Evolutionary conservation across 495 filamentous ascomycete genomes (phyloP).

Genomic region (Podospora sp.): DNA sequence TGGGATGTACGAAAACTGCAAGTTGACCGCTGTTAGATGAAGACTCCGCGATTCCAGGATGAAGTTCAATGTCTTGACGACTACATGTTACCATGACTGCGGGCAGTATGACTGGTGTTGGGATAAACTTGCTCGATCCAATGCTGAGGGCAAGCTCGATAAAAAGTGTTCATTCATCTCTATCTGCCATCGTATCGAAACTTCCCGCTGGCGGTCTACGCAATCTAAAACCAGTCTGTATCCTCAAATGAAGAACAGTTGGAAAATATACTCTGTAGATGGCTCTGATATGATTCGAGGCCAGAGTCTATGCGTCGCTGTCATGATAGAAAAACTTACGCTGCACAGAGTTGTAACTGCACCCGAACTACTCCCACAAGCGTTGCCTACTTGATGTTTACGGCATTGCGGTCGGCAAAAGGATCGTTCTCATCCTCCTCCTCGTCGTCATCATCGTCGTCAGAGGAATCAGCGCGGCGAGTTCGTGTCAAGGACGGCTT

Average conservation of each 20-base stretch:
- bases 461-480: slow-evolving; percentile 26
- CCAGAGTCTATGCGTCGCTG: background rate
- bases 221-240: background rate
- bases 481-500: slow-evolving; percentile 41
- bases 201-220: background rate
- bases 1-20: too few species aligned
- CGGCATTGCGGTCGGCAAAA: slow-evolving; percentile 74
- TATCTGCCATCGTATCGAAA: background rate
- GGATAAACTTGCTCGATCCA: too few species aligned
- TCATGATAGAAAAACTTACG: background rate
- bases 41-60: too few species aligned
- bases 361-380: background rate
- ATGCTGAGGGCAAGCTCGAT: background rate
- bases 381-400: background rate
- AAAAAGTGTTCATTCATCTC: background rate
- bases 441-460: slow-evolving; percentile 43
- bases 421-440: slow-evolving; percentile 70
- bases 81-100: too few species aligned
- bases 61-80: too few species aligned
- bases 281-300: background rate
- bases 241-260: background rate
- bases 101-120: too few species aligned
- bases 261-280: background rate
- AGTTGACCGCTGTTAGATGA: too few species aligned
- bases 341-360: background rate